These are phyloP conservation scores for Limnanthes douglasii DNA, from an alignment of 345 rosid genomes.

Conservation along the genomic window DNA sequence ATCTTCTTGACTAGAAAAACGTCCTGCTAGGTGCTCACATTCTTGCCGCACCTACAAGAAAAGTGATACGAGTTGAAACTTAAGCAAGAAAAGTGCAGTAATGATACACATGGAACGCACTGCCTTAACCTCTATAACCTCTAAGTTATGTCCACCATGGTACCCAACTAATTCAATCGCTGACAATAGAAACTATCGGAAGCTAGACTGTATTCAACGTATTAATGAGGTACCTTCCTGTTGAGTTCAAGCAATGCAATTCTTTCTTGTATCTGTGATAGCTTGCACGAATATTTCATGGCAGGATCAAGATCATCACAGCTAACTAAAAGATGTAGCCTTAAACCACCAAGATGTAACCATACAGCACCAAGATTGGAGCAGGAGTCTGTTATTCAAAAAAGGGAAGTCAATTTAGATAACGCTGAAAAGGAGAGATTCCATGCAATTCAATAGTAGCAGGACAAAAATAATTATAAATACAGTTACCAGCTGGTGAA, in stretches of 20 bases:
- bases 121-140: no score
- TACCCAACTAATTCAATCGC: no score
- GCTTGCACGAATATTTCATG: slow-evolving; percentile 51
- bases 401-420: slow-evolving; percentile 27
- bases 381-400: slow-evolving; percentile 30
- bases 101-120: not conserved
- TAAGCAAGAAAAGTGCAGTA: not conserved
- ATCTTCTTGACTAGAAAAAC: slow-evolving; percentile 25
- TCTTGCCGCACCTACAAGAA: slow-evolving; percentile 56
- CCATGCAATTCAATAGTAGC: slow-evolving; percentile 1
- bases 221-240: slow-evolving; percentile 39
- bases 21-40: slow-evolving; percentile 61
- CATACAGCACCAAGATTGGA: slow-evolving; percentile 51
- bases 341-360: slow-evolving; percentile 62
- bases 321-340: slow-evolving; percentile 52
- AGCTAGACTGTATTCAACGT: no score
- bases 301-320: slow-evolving; percentile 71
- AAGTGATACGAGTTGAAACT: slow-evolving; percentile 1
- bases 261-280: slow-evolving; percentile 33
- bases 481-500: slow-evolving; percentile 28
- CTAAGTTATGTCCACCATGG: no score
- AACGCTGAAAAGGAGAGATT: slow-evolving; percentile 12
- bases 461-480: slow-evolving; percentile 5
- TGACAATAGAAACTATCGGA: no score
- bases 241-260: slow-evolving; percentile 51